Evolutionary conservation across 495 filamentous ascomycete genomes (phyloP).

Genomic region (Annulohypoxylon nitens): DNA sequence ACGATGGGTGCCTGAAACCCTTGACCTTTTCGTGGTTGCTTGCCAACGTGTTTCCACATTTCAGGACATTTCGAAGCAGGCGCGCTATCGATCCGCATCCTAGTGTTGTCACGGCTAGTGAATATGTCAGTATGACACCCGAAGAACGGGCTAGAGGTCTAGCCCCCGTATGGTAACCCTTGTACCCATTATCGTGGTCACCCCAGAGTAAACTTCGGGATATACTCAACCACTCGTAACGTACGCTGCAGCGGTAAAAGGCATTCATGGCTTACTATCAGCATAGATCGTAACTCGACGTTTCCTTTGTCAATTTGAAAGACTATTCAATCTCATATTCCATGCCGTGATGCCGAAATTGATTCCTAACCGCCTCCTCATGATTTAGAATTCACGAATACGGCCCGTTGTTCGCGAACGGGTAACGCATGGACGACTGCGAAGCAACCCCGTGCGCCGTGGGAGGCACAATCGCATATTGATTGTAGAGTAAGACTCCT

Average conservation of each 20-base stretch:
- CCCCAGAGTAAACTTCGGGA: conserved; percentile 1
- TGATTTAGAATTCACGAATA: neutral
- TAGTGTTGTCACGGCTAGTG: conserved; percentile 14
- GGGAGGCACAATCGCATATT: conserved; percentile 1
- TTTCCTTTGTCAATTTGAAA: conserved; percentile 1
- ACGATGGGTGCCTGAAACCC: neutral
- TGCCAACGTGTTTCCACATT: conserved; percentile 1
- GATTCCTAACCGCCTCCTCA: neutral
- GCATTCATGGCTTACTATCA: conserved; percentile 41
- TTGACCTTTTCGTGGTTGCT: neutral
- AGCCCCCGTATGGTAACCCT: neutral
- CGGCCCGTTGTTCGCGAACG: conserved; percentile 10
- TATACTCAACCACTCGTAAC: conserved; percentile 17
- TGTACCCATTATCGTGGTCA: conserved; percentile 8
- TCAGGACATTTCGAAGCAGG: neutral
- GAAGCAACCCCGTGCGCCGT: conserved; percentile 21
- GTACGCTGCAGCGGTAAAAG: conserved; percentile 1
- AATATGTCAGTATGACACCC: neutral
- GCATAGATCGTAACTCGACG: conserved; percentile 24
- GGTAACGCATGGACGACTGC: conserved; percentile 37
- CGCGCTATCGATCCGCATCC: conserved; percentile 4
- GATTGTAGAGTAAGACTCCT: conserved; percentile 7
- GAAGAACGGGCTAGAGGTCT: conserved; percentile 6
- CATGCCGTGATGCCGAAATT: neutral
- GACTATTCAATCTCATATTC: neutral